Conservation (phyloP, 2,329 filamentous ascomycete genomes). For the Calonectria leucothoes region DNA sequence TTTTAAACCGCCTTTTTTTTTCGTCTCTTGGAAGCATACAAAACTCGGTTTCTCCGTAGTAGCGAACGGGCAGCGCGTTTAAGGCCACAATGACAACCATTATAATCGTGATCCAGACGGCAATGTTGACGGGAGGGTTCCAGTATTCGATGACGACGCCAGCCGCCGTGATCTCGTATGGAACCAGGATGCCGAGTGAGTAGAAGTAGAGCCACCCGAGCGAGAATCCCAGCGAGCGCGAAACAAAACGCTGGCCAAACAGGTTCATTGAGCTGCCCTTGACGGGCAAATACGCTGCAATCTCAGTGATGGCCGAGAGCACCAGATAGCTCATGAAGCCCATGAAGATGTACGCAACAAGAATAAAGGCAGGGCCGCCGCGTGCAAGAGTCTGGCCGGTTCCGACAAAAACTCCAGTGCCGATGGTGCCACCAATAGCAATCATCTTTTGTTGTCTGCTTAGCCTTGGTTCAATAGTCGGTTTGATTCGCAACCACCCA, state of each 20-base stretch:
- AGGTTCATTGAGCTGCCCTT: constrained; percentile 37
- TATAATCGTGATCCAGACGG: constrained; percentile 23
- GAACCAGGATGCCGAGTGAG: constrained; percentile 24
- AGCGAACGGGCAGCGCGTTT: not conserved
- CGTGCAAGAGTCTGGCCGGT: constrained; percentile 22
- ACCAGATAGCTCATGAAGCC: constrained; percentile 67
- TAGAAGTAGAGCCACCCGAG: constrained; percentile 59
- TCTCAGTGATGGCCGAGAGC: constrained; percentile 56
- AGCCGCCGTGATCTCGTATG: constrained; percentile 30
- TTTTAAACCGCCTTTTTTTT: no score
- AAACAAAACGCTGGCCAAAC: constrained; percentile 42
- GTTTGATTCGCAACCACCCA: not conserved
- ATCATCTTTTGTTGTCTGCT: not conserved
- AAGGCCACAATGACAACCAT: not conserved
- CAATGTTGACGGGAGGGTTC: constrained; percentile 25
- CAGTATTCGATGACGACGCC: constrained; percentile 36
- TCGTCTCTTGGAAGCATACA: not conserved
- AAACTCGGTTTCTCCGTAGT: constrained; percentile 1
- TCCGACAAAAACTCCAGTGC: constrained; percentile 20
- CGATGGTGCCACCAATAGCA: constrained; percentile 15
- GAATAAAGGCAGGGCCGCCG: constrained; percentile 52
- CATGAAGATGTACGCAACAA: constrained; percentile 60
- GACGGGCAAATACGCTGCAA: constrained; percentile 42
- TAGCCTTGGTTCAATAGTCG: not conserved
- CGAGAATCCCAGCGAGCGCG: constrained; percentile 48